These are phyloP conservation scores for Suillus spraguei DNA, from an alignment of 768 basidiomycete species.

Conservation along the genomic window DNA sequence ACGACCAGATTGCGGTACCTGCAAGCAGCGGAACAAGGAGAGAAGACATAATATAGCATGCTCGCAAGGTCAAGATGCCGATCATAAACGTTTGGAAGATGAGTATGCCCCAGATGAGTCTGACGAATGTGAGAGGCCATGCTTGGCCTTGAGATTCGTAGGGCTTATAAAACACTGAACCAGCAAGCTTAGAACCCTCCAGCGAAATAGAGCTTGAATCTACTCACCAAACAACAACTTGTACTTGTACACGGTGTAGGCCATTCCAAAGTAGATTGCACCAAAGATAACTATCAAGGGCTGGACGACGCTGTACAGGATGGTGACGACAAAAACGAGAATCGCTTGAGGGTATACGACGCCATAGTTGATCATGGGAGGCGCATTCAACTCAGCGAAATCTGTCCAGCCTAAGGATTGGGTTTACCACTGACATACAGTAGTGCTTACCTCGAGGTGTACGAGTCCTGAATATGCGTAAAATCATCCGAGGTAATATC, in stretches of 20 bases:
- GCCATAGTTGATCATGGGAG: conserved; percentile 98
- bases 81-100: conserved; percentile 98
- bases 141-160: conserved; percentile 98
- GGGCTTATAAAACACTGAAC: conserved; percentile 93
- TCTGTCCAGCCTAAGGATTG: conserved; percentile 50
- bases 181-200: not conserved
- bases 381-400: conserved; percentile 94
- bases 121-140: conserved; percentile 94
- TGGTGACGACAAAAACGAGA: conserved; percentile 91
- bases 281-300: conserved; percentile 95
- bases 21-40: conserved; percentile 76
- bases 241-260: conserved; percentile 98
- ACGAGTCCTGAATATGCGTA: conserved; percentile 74
- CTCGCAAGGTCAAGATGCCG: conserved; percentile 80
- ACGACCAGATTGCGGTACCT: conserved; percentile 80
- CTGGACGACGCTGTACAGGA: conserved; percentile 94
- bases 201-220: not conserved
- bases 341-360: conserved; percentile 97
- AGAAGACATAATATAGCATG: conserved; percentile 58
- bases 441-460: conserved; percentile 79
- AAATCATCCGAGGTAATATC: conserved; percentile 77
- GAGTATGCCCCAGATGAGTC: conserved; percentile 89
- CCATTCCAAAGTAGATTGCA: conserved; percentile 94
- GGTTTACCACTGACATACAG: not conserved
- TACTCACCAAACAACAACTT: conserved; percentile 88